These are phyloP conservation scores for Cystobasidium ongulense DNA, from an alignment of 768 basidiomycete species.

Conservation along the genomic window DNA sequence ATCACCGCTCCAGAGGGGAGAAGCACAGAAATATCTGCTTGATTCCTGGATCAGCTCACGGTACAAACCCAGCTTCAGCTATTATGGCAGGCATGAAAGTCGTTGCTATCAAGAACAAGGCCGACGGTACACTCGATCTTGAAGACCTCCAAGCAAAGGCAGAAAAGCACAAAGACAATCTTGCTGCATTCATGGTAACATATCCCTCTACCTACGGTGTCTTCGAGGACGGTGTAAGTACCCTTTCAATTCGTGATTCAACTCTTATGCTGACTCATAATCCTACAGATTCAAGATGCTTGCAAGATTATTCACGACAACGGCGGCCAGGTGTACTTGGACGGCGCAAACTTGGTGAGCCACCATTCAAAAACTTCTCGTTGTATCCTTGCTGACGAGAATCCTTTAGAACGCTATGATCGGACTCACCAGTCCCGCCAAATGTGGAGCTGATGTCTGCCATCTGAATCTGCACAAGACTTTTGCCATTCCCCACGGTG, in stretches of 20 bases:
- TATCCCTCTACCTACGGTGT: slow-evolving; percentile 81
- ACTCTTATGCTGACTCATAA: neutral
- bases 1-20: slow-evolving; percentile 81
- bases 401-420: slow-evolving; percentile 30
- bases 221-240: slow-evolving; percentile 76
- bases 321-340: slow-evolving; percentile 80
- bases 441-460: slow-evolving; percentile 95
- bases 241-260: neutral
- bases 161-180: slow-evolving; percentile 75
- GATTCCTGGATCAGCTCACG: slow-evolving; percentile 82
- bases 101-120: slow-evolving; percentile 80
- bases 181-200: slow-evolving; percentile 88
- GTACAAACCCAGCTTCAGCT: slow-evolving; percentile 96
- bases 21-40: slow-evolving; percentile 68
- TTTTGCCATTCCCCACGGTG: slow-evolving; percentile 58
- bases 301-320: slow-evolving; percentile 88
- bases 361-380: slow-evolving; percentile 57
- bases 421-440: slow-evolving; percentile 50
- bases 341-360: slow-evolving; percentile 76
- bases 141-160: slow-evolving; percentile 78
- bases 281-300: slow-evolving; percentile 51
- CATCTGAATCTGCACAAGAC: slow-evolving; percentile 98
- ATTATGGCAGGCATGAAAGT: slow-evolving; percentile 96
- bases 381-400: neutral
- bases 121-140: slow-evolving; percentile 81